These are phyloP conservation scores for Penicillium sp. DNA, from an alignment of 2,329 filamentous ascomycete genomes.

Conservation along the genomic window DNA sequence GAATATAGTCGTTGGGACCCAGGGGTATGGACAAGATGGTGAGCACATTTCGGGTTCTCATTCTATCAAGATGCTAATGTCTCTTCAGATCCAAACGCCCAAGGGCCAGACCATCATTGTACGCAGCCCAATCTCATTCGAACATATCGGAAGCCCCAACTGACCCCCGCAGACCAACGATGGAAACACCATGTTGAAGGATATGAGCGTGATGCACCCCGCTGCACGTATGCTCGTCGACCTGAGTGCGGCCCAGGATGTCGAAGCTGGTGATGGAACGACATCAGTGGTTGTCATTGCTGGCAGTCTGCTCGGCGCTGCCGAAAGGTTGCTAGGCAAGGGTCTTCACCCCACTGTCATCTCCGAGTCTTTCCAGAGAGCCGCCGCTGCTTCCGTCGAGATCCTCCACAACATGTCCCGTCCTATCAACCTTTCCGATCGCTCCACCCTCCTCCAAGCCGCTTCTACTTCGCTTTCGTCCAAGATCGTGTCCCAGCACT, in stretches of 20 bases:
- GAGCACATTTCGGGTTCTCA: constrained; percentile 15
- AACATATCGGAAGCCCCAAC: constrained; percentile 17
- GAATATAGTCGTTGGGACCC: constrained; percentile 72
- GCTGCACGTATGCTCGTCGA: constrained; percentile 99
- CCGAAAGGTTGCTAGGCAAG: constrained; percentile 85
- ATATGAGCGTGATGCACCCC: constrained; percentile 99
- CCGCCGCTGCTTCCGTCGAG: constrained; percentile 81
- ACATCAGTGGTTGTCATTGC: constrained; percentile 98
- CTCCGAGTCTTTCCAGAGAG: constrained; percentile 94
- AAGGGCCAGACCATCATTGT: constrained; percentile 95
- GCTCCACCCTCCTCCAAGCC: constrained; percentile 86
- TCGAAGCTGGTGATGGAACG: constrained; percentile 96
- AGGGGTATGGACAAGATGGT: constrained; percentile 98
- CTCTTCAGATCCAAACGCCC: constrained; percentile 73
- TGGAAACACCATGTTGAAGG: constrained; percentile 97
- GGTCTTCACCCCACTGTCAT: constrained; percentile 96
- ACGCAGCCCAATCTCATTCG: constrained; percentile 27
- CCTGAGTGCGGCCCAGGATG: constrained; percentile 93
- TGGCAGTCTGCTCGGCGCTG: constrained; percentile 88
- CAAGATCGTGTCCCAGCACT: constrained; percentile 98
- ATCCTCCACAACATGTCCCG: constrained; percentile 94
- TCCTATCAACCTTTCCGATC: constrained; percentile 84
- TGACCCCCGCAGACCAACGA: constrained; percentile 71
- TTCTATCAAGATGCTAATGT: constrained; percentile 23
- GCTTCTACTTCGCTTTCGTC: constrained; percentile 96